Conservation (phyloP, 1,284 basidiomycete genomes). For the Phylloporus sp. region DNA sequence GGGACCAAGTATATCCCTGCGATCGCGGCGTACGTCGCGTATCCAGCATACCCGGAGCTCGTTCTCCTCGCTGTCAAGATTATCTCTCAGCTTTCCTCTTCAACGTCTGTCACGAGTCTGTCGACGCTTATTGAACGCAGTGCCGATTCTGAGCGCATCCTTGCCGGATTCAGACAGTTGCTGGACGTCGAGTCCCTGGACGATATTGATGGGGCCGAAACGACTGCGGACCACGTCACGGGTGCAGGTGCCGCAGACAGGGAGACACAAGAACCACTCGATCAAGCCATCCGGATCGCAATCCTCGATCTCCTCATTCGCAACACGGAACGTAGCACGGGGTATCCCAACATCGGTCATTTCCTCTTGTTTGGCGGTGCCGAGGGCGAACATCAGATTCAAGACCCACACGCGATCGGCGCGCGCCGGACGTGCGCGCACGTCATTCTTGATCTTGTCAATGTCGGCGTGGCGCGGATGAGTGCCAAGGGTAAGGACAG, state of each 20-base stretch:
- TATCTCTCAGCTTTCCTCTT: constrained; percentile 67
- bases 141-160: constrained; percentile 84
- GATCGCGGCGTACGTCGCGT: constrained; percentile 83
- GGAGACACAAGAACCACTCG: constrained; percentile 50
- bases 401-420: constrained; percentile 77
- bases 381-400: constrained; percentile 59
- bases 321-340: constrained; percentile 66
- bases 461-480: constrained; percentile 64
- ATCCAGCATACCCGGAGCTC: constrained; percentile 73
- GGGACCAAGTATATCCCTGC: constrained; percentile 78
- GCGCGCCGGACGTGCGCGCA: constrained; percentile 78
- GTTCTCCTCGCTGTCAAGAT: constrained; percentile 84
- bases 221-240: constrained; percentile 60
- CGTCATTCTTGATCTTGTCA: constrained; percentile 79
- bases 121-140: constrained; percentile 84
- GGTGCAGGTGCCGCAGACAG: constrained; percentile 71
- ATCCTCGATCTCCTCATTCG: constrained; percentile 88
- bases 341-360: constrained; percentile 89
- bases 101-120: constrained; percentile 66
- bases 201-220: constrained; percentile 63
- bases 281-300: constrained; percentile 76
- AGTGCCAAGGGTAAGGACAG: constrained; percentile 51
- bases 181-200: constrained; percentile 67
- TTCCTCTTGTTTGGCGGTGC: constrained; percentile 81
- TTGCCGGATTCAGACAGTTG: constrained; percentile 77